Base-by-base conservation (phyloP, 345 rosid genomes). In the Microcos paniculata region DNA sequence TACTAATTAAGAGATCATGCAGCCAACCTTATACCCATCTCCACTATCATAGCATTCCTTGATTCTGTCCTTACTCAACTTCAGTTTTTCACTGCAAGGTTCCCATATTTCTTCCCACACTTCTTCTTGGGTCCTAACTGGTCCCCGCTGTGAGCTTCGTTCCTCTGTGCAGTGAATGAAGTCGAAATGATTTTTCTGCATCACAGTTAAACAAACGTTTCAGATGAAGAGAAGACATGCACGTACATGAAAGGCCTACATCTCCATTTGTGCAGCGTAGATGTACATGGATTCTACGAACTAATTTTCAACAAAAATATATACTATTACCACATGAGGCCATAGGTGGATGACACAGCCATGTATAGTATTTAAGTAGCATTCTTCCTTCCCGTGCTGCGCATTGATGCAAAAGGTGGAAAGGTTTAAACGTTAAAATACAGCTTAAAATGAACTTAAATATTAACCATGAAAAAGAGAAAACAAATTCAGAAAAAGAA, bases 341-440 rank as follows among this genome's bases (percentile, higher is more conserved):
- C 75, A 80, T 30, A 70, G 59, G 45, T 79, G 14, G 42, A 84
- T 84, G 65, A 80, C 84, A 23, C 90, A 82, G 43, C 85, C 84
- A 76, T 84, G 78, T 30, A 84, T 71, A 43, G 77, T 63, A 71
- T 87, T 84, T 49, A 84, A 62, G 74, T 45, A 28, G 74, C 90
- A 79, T 79, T 87, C 84, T 4, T 82, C 81, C 43, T 48, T 77
- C 71, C 87, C 90, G 38, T 84, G 71, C 90, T 87, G 87, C 80
- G 73, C 7, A 8, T 67, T 43, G 31, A 11, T 42, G 51, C 45
- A 42, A 42, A 6, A 35, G 38, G 6, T 2, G 6, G 6, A 35
- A 35, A 13, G 18, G 18, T 58, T 13, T 28, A 58, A 53, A 19
- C 56, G 18, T 18, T 19, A 19, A 49, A 16, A 8, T n/a, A 21